Evolutionary conservation across 2,329 filamentous ascomycete genomes (phyloP).

Genomic region (Ascochyta lentis): DNA sequence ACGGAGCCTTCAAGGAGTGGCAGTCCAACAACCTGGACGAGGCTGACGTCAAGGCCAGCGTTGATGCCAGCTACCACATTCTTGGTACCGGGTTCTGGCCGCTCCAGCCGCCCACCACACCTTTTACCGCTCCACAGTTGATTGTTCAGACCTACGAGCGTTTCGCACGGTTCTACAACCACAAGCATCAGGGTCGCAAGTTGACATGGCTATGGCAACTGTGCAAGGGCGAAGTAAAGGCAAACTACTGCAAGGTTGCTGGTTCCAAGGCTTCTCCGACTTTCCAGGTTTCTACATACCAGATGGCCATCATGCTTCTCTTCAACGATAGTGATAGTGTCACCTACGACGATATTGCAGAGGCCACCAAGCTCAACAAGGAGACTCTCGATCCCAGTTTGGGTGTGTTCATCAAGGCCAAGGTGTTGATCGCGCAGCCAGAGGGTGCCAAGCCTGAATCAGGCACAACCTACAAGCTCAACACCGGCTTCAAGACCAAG

Average conservation of each 20-base stretch:
- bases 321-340: slow-evolving; percentile 92
- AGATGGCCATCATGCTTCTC: slow-evolving; percentile 93
- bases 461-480: slow-evolving; percentile 81
- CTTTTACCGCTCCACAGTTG: slow-evolving; percentile 85
- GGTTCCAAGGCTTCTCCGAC: slow-evolving; percentile 83
- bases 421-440: slow-evolving; percentile 77
- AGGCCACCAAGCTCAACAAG: slow-evolving; percentile 77
- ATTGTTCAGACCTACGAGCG: slow-evolving; percentile 88
- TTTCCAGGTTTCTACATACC: slow-evolving; percentile 96
- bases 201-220: slow-evolving; percentile 98
- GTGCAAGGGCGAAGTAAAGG: slow-evolving; percentile 95
- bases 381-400: slow-evolving; percentile 89
- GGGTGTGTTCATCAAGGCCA: slow-evolving; percentile 88
- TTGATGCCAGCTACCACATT: slow-evolving; percentile 90
- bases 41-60: slow-evolving; percentile 69
- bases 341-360: slow-evolving; percentile 85
- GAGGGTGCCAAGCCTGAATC: slow-evolving; percentile 77
- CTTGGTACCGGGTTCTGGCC: slow-evolving; percentile 98
- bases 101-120: slow-evolving; percentile 81
- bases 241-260: slow-evolving; percentile 80
- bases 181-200: slow-evolving; percentile 96
- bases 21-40: slow-evolving; percentile 71
- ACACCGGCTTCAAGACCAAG: slow-evolving; percentile 97
- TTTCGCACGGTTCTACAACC: slow-evolving; percentile 89
- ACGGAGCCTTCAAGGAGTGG: slow-evolving; percentile 83